Evolutionary conservation across 2,329 filamentous ascomycete species (phyloP), one percentile per base, ranked within the genome.

Genomic region (Fusarium sp.): DNA sequence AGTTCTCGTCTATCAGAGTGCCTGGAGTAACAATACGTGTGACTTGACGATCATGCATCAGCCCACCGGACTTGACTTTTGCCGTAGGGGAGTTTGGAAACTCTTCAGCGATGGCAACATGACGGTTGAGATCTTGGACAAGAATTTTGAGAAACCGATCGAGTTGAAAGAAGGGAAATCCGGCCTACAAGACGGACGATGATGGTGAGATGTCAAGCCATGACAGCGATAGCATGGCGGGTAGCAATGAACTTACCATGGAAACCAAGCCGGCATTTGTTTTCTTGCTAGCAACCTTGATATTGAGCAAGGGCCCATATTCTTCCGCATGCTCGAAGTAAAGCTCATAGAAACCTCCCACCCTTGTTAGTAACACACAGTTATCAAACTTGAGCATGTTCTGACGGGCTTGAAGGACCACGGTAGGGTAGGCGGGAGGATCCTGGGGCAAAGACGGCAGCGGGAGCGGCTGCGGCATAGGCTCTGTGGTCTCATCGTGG

Each of bases 321-420:
- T 97, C 91, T 63, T 97, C 92, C 14, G 97, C 96, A 79, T 99
- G 95, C 75, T 97, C 92, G 79, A 98, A 97, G 82, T 99, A 99
- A 63, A 99, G 84, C 87, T 99, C 96, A 81, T 98, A 99, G 81
- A 99, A 99, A 65, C 95, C 91, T 59, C 96, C 96, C 29, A 99
- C 94, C 60, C 95, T 89, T 6, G 96, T 99, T 64, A 99, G 83
- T 10, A 99, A 81, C 42, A 99, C 92, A 81, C 95, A 98, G 75
- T 97, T 94, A 75, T 90, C 89, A 81, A 97, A 98, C 76, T 92
- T 94, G 73, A 90, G 87, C 91, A 98, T 97, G 81, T 97, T 97
- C 72, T 90, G 93, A 60, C 90, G 89, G 29, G 93, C 95, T 79
- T 97, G 94, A 77, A 94, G 89, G 62, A 98, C 84, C 50, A 98